Evolutionary conservation across 306 rosid genomes (phyloP).

Genomic region (Fagus crenata): DNA sequence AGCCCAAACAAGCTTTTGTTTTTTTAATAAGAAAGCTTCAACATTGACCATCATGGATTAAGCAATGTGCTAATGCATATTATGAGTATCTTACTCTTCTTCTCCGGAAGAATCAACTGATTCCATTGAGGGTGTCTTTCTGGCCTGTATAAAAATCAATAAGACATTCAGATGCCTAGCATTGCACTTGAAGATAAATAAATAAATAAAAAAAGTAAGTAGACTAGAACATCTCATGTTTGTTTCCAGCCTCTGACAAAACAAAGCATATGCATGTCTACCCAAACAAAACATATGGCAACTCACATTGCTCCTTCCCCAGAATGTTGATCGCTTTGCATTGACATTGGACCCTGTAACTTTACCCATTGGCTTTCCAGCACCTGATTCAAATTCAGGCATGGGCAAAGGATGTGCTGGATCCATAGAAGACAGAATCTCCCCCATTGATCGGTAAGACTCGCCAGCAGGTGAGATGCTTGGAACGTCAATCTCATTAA

Average conservation of each 20-base stretch:
- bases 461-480: conserved; percentile 62
- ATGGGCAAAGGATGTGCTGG: conserved; percentile 52
- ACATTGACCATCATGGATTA: not conserved
- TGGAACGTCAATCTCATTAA: conserved; percentile 56
- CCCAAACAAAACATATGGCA: conserved; percentile 18
- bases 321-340: conserved; percentile 75
- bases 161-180: conserved; percentile 32
- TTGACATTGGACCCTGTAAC: conserved; percentile 51
- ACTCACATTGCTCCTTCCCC: conserved; percentile 99
- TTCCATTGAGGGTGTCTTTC: conserved; percentile 89
- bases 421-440: conserved; percentile 84
- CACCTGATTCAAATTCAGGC: conserved; percentile 56
- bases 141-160: conserved; percentile 59
- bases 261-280: conserved; percentile 7
- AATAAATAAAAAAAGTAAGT: conserved; percentile 2
- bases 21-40: not conserved
- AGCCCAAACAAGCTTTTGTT: too few species aligned
- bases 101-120: conserved; percentile 97
- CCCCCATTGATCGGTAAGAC: conserved; percentile 83
- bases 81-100: conserved; percentile 79
- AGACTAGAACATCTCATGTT: conserved; percentile 4
- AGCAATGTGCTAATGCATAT: conserved; percentile 12
- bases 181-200: conserved; percentile 14
- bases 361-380: conserved; percentile 66
- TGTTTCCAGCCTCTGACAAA: conserved; percentile 5